Evolutionary conservation across 306 rosid species (phyloP), one percentile per base, ranked within the genome.

Genomic region (Vigna unguiculata): DNA sequence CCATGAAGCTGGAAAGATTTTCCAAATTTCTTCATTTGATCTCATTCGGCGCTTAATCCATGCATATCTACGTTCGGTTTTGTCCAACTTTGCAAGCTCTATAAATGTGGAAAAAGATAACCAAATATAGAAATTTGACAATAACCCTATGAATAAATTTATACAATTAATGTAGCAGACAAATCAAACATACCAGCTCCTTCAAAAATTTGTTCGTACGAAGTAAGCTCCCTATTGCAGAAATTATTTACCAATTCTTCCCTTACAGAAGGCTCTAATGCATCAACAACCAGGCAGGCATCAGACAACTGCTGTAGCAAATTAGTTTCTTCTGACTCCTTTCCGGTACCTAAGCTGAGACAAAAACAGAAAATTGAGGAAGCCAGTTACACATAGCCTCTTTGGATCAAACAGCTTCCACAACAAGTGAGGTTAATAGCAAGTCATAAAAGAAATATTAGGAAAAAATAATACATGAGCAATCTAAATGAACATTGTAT

Each of bases 281-380:
- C 97, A 86, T 95, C 93, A 77, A 95, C 98, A 78, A 95, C 99
- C 85, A 92, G 85, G 87, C 99, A 95, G 76, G 99, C 97, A 84
- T 95, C 96, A 79, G 99, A 92, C 89, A 95, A 80, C 49, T 89
- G 97, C 87, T 91, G 96, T 45, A 95, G 91, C 77, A 95, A 85
- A 86, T 91, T 89, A 28, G 87, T 81, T 89, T 95, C 98, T 85
- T 92, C 99, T 48, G 96, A 87, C 89, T 95, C 99, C 83, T 95
- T 95, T 69, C 99, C 99, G 21, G 99, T 92, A 78, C 99, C 99
- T 89, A 95, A 87, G 99, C 99, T 95, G 97, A 86, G 84, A 86
- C 84, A 54, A 81, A 66, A 75, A 84, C 62, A 67, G 63, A 73
- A 69, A 84, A 83, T 80, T 62, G 55, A 77, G 74, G 81, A 53